phyloP scores from a whole-genome alignment of 2,329 filamentous ascomycete genomes.

The Fusarium liriodendri region DNA sequence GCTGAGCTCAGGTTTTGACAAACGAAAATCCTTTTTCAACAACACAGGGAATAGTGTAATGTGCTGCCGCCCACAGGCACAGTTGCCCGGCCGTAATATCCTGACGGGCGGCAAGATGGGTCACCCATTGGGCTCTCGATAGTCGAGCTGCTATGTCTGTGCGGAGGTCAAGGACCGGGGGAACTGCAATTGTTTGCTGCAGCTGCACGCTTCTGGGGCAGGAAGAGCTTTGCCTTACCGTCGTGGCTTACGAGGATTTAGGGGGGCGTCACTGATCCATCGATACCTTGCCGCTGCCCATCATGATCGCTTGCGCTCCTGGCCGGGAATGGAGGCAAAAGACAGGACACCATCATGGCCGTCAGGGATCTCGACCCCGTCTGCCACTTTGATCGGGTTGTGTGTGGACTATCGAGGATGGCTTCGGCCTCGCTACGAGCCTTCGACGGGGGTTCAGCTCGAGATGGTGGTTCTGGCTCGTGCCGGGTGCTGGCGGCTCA shows the following conservation, averaged over 20 bases:
- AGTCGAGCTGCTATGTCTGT: slow-evolving; percentile 31
- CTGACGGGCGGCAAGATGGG: neutral
- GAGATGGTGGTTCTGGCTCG: slow-evolving; percentile 28
- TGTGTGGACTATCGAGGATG: slow-evolving; percentile 32
- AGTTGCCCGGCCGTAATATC: slow-evolving; percentile 12
- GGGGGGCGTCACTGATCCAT: slow-evolving; percentile 6
- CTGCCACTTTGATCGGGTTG: slow-evolving; percentile 9
- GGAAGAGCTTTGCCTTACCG: slow-evolving; percentile 12
- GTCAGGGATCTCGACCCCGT: slow-evolving; percentile 13
- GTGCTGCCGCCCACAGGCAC: neutral
- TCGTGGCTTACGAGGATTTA: slow-evolving; percentile 16
- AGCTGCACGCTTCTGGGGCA: slow-evolving; percentile 39
- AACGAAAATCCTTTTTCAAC: slow-evolving; percentile 22
- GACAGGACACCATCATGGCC: slow-evolving; percentile 6
- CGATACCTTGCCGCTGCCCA: slow-evolving; percentile 20
- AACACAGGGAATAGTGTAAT: slow-evolving; percentile 10
- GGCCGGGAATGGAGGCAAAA: slow-evolving; percentile 23
- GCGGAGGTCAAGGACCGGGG: slow-evolving; percentile 13
- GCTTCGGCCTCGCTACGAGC: slow-evolving; percentile 25
- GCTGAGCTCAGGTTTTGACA: slow-evolving; percentile 22
- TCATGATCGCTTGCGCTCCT: slow-evolving; percentile 15
- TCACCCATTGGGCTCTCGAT: neutral
- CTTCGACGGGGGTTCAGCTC: neutral
- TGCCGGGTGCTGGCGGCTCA: slow-evolving; percentile 34
- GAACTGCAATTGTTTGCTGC: slow-evolving; percentile 37